Conservation (phyloP, 176 grass and related monocot species). For the Ampelocalamus luodianensis region DNA sequence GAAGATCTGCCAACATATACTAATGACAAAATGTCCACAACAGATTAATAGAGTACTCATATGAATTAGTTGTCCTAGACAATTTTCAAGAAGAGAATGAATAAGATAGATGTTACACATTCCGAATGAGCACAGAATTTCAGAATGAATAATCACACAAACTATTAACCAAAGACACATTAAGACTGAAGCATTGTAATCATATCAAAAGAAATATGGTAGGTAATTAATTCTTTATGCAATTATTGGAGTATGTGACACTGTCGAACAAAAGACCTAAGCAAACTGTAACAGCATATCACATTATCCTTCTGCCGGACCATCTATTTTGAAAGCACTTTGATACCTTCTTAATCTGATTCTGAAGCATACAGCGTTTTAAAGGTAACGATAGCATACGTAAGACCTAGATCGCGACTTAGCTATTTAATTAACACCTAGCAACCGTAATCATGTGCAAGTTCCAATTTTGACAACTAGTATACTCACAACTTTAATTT, state of each 20-base stretch:
- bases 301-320: neutral
- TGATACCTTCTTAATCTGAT: neutral
- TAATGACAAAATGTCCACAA: conserved; percentile 1
- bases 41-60: neutral
- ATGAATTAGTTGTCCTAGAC: neutral
- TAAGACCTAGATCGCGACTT: neutral
- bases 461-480: neutral
- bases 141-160: neutral
- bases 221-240: neutral
- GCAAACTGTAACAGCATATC: neutral
- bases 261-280: neutral
- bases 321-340: neutral
- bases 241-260: neutral
- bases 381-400: conserved; percentile 5
- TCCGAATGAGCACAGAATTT: neutral
- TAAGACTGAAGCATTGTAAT: neutral
- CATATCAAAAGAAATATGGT: neutral
- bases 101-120: no score
- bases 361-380: neutral
- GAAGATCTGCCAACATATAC: neutral
- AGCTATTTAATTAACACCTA: conserved; percentile 1
- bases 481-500: neutral
- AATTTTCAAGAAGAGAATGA: neutral
- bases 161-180: neutral
- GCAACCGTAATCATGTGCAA: neutral